A percentile compares a stretch with the other conserved stretches of the same genome.
phyloP scores from a whole-genome alignment of 139 green algal species.

The Auxenochlorella protothecoides region DNA sequence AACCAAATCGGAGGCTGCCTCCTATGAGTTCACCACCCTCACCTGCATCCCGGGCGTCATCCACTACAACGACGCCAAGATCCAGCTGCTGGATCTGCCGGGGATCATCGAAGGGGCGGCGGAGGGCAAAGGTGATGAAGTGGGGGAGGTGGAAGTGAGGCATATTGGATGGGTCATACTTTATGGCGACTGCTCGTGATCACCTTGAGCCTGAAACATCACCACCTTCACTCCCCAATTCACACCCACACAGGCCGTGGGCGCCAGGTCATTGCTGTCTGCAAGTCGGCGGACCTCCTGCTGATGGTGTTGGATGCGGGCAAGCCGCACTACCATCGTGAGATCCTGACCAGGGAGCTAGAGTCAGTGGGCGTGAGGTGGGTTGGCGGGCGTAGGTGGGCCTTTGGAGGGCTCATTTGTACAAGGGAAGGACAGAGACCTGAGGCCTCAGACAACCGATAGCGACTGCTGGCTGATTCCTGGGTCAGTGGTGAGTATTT shows the following conservation, averaged over 20 bases:
- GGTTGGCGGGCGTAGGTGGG: conserved; percentile 21
- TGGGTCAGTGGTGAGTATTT: too few species aligned
- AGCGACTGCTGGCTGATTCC: too few species aligned
- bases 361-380: conserved; percentile 73
- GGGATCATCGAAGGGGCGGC: conserved; percentile 98
- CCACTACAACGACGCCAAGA: conserved; percentile 99
- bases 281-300: conserved; percentile 93
- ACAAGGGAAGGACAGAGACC: too few species aligned
- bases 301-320: conserved; percentile 99
- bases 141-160: too few species aligned
- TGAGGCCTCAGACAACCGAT: too few species aligned
- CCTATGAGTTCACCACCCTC: conserved; percentile 98
- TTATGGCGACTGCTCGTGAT: too few species aligned
- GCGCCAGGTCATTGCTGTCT: conserved; percentile 93
- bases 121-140: conserved; percentile 73
- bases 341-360: conserved; percentile 94
- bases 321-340: conserved; percentile 79
- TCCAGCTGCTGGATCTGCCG: conserved; percentile 97
- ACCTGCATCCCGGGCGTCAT: conserved; percentile 92
- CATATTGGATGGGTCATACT: too few species aligned
- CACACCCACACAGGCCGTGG: conserved; percentile 16
- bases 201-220: too few species aligned
- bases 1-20: conserved; percentile 74
- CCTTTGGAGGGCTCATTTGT: too few species aligned
- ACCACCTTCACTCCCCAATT: too few species aligned